Evolutionary conservation across 2,329 filamentous ascomycete genomes (phyloP), one percentile per base, ranked within the genome.

Genomic region (Cladosporium cucumerinum): DNA sequence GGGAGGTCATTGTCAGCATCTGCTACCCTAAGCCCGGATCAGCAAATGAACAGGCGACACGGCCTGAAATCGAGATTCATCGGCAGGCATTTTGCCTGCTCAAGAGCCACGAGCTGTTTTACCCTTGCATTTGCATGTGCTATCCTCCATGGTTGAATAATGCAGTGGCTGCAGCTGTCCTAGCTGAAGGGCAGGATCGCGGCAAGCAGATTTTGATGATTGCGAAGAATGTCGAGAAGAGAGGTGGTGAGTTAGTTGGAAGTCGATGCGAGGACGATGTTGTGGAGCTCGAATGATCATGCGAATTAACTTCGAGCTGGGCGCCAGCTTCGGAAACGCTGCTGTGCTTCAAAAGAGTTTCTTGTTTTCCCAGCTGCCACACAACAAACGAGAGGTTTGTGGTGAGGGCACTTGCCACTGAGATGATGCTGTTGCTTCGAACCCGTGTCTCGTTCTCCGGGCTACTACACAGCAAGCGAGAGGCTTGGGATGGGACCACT

Each of bases 171-270:
- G n/a, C 26, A 32, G 39, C 39, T 5, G 11, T 28, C 2, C 43
- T 25, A 1, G 23, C n/a, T 18, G 54, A 28, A 12, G n/a, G 49
- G 26, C n/a, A 21, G 2, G 26, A 51, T 34, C 43, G 46, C 3
- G 58, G 43, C 1, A 26, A 49, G 18, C 43, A 64, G 61, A 26
- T 67, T 1, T 6, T 65, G 49, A 43, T 28, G 34, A 39, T 69
- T 34, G 66, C 66, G 49, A 52, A 46, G 55, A 36, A 16, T 25
- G n/a, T 69, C 12, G 12, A 51, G 58, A 28, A n/a, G 16, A 55
- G 46, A 34, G 61, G 52, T 21, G 18, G 54, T 3, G 49, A 64
- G 32, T 32, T 68, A 30, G 30, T 48, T n/a, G 57, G 26, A n/a
- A 32, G 25, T 32, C 55, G 57, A 30, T 67, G 65, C 48, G 32